phyloP scores from a whole-genome alignment of 176 grass and related monocot genomes.

The Thinopyrum elongatum region DNA sequence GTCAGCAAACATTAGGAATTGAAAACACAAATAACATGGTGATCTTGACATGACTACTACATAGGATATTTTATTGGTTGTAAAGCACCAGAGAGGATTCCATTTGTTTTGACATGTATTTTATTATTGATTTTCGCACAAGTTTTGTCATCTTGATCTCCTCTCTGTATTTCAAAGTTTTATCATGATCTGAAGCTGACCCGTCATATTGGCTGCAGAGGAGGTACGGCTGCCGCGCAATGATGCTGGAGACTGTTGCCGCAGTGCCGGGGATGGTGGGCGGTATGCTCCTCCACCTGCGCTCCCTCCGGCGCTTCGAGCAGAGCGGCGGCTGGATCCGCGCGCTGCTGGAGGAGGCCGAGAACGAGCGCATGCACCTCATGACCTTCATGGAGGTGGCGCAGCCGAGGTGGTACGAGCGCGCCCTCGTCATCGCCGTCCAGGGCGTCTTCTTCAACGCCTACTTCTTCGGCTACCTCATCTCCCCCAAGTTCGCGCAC shows the following conservation, averaged over 20 bases:
- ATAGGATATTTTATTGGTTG: neutral
- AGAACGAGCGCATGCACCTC: slow-evolving; percentile 65
- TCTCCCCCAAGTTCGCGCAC: slow-evolving; percentile 69
- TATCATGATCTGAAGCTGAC: neutral
- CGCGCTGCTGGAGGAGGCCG: slow-evolving; percentile 45
- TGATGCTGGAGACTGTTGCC: slow-evolving; percentile 60
- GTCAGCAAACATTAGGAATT: neutral
- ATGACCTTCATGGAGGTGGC: slow-evolving; percentile 68
- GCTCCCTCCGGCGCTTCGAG: slow-evolving; percentile 54
- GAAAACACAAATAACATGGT: neutral
- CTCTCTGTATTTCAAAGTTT: neutral
- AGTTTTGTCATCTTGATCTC: neutral
- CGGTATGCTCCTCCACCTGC: slow-evolving; percentile 56
- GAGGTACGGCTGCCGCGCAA: slow-evolving; percentile 53
- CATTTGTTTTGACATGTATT: neutral
- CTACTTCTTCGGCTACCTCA: slow-evolving; percentile 56
- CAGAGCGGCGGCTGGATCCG: slow-evolving; percentile 61
- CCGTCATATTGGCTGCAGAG: slow-evolving; percentile 28
- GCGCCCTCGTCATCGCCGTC: slow-evolving; percentile 49
- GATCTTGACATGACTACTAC: neutral
- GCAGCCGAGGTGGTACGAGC: slow-evolving; percentile 45
- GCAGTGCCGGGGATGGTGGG: slow-evolving; percentile 56
- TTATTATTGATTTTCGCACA: neutral
- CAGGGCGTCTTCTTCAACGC: slow-evolving; percentile 67
- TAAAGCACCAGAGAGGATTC: neutral